Evolutionary conservation across 2,329 filamentous ascomycete species (phyloP).

Genomic region (Plectosphaerella plurivora): DNA sequence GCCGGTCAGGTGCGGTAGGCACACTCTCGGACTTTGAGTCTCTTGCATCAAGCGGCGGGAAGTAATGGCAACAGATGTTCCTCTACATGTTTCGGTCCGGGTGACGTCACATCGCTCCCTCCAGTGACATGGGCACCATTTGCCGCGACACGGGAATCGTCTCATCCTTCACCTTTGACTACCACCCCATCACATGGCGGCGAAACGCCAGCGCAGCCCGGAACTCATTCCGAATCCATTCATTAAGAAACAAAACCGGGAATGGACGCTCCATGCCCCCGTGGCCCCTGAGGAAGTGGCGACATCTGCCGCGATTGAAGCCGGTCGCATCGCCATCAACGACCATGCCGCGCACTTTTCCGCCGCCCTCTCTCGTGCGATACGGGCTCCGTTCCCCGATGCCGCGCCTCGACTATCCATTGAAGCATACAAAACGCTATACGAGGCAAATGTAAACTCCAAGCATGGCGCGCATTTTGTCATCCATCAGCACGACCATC

Average conservation of each 20-base stretch:
- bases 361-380: constrained; percentile 21
- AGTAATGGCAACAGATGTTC: too few species aligned
- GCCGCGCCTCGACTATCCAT: constrained; percentile 27
- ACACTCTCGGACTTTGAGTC: too few species aligned
- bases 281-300: constrained; percentile 10
- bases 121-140: too few species aligned
- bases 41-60: too few species aligned
- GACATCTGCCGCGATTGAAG: constrained; percentile 33
- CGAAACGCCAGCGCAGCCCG: constrained; percentile 25
- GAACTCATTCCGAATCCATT: constrained; percentile 38
- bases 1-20: too few species aligned
- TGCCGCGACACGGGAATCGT: too few species aligned
- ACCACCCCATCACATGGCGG: constrained; percentile 13
- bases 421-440: constrained; percentile 29
- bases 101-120: too few species aligned
- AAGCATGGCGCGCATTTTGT: constrained; percentile 53
- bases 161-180: too few species aligned
- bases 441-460: constrained; percentile 24
- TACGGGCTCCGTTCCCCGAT: constrained; percentile 14
- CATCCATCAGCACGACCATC: constrained; percentile 70
- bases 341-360: constrained; percentile 36
- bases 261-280: constrained; percentile 31
- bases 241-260: constrained; percentile 40
- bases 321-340: constrained; percentile 27
- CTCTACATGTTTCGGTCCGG: too few species aligned